phyloP scores from a whole-genome alignment of 148 eudicot genomes.

The Arbutus unedo region DNA sequence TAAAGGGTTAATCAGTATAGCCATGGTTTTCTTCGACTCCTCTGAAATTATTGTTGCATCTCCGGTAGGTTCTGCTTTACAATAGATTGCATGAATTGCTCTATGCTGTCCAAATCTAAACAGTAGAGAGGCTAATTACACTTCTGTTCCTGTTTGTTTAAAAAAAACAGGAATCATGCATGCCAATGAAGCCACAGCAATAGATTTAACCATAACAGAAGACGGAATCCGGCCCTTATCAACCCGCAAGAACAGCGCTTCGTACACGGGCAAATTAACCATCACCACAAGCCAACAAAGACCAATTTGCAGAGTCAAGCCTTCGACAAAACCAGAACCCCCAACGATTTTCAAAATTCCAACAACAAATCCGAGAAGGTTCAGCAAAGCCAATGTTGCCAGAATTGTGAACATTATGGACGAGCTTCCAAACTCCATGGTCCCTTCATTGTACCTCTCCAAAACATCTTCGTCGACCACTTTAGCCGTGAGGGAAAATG shows the following conservation, averaged over 20 bases:
- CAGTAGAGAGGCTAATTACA: background rate
- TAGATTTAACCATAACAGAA: conserved; percentile 29
- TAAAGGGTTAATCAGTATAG: no score
- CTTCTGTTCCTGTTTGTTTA: background rate
- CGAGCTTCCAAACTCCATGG: conserved; percentile 40
- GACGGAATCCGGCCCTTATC: conserved; percentile 38
- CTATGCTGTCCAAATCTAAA: no score
- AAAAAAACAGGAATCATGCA: conserved; percentile 23
- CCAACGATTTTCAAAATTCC: conserved; percentile 12
- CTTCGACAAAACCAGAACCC: background rate
- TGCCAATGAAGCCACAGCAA: conserved; percentile 27
- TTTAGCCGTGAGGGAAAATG: conserved; percentile 34
- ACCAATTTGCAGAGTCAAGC: conserved; percentile 19
- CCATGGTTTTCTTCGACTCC: no score
- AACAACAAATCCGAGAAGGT: conserved; percentile 20
- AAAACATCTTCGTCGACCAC: conserved; percentile 26
- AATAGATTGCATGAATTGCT: no score
- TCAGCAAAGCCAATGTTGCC: conserved; percentile 28
- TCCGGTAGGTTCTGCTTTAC: no score
- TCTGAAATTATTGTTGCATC: no score
- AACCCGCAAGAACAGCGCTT: conserved; percentile 32
- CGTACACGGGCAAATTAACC: conserved; percentile 34
- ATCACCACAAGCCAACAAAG: conserved; percentile 23
- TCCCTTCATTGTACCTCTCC: conserved; percentile 28
- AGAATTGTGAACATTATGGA: conserved; percentile 27